These are phyloP conservation scores for Candida namnaoensis DNA, from an alignment of 805 yeast genomes.

Conservation along the genomic window DNA sequence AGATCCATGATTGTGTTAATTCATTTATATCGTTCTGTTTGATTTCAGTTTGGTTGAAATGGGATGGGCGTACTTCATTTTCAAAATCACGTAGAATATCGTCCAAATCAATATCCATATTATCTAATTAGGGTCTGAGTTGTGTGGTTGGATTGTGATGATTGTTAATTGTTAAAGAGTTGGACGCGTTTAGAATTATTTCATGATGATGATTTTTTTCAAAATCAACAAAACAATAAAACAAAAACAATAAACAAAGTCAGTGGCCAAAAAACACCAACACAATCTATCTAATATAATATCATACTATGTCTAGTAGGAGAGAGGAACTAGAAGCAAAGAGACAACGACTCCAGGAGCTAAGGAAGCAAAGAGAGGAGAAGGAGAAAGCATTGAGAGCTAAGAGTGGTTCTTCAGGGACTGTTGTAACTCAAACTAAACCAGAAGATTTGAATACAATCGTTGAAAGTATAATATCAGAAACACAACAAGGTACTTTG, in stretches of 20 bases:
- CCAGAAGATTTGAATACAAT: background rate
- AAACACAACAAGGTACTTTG: background rate
- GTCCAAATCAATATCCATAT: slow-evolving; percentile 53
- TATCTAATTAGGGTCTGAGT: no score
- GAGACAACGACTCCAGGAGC: slow-evolving; percentile 38
- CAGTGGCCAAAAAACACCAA: no score
- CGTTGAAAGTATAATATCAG: background rate
- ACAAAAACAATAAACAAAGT: background rate
- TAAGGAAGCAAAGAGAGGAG: slow-evolving; percentile 37
- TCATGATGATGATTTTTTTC: no score
- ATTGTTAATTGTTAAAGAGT: no score
- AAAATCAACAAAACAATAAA: no score
- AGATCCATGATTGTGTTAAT: slow-evolving; percentile 63
- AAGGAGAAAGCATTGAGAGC: slow-evolving; percentile 9
- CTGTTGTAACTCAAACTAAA: background rate
- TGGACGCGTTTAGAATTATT: no score
- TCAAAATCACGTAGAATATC: slow-evolving; percentile 67
- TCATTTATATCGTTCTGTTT: slow-evolving; percentile 29
- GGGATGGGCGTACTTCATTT: slow-evolving; percentile 26
- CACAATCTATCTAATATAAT: no score
- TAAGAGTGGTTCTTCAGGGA: background rate
- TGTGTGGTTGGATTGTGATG: no score
- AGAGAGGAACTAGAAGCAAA: slow-evolving; percentile 44
- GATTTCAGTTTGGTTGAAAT: slow-evolving; percentile 11
- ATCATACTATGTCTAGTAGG: slow-evolving; percentile 26